Conservation (phyloP, 2,329 filamentous ascomycete species). For the Colletotrichum somersetense region DNA sequence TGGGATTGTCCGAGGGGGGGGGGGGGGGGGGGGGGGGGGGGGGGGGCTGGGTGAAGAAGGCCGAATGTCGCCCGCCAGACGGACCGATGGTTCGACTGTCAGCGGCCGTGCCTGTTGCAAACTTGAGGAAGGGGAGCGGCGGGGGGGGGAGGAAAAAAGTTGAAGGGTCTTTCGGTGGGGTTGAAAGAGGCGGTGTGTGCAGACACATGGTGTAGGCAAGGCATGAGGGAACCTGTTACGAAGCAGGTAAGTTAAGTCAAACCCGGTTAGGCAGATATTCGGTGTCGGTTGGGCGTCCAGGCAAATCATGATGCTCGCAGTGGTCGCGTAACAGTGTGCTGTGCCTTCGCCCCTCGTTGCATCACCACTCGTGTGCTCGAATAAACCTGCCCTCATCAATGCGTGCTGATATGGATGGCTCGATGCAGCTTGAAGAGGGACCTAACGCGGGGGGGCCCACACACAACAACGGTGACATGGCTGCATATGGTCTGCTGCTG, state of each 20-base stretch:
- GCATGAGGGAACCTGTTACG: conserved; percentile 26
- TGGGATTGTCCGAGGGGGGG: background rate
- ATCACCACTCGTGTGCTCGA: background rate
- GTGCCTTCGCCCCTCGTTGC: conserved; percentile 13
- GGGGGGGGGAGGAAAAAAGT: background rate
- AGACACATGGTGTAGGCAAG: conserved; percentile 3
- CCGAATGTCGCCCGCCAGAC: conserved; percentile 24
- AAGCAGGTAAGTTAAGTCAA: conserved; percentile 1
- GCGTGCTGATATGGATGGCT: conserved; percentile 8
- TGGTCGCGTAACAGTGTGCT: background rate
- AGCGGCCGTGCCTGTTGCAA: conserved; percentile 26
- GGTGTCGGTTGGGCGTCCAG: background rate
- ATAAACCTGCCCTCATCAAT: conserved; percentile 24
- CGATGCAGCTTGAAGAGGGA: conserved; percentile 28
- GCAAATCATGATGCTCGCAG: background rate
- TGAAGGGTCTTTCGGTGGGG: conserved; percentile 31
- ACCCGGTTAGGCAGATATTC: background rate
- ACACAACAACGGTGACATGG: conserved; percentile 17
- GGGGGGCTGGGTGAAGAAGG: background rate
- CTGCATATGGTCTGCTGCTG: conserved; percentile 26
- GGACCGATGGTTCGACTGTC: conserved; percentile 16
- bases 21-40: background rate
- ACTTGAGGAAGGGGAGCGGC: background rate
- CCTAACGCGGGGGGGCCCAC: conserved; percentile 17
- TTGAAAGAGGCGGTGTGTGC: conserved; percentile 37